Conservation (phyloP, 2,329 filamentous ascomycete genomes). For the Penicillium sp. region DNA sequence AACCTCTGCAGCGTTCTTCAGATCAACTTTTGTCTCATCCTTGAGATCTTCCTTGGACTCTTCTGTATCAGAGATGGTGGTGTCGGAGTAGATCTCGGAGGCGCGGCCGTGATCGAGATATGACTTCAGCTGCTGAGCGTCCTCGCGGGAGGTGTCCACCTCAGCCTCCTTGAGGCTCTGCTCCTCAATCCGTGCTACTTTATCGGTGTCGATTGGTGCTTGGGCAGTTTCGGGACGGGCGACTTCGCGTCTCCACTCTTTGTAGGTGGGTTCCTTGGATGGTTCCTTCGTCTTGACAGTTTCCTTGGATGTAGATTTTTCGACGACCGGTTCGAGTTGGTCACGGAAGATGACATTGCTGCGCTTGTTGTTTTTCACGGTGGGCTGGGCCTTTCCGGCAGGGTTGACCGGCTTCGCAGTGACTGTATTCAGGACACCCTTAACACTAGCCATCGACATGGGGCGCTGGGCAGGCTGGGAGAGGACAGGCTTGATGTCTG, state of each 20-base stretch:
- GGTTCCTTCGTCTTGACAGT: constrained; percentile 5
- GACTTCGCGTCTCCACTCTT: neutral
- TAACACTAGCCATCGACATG: constrained; percentile 39
- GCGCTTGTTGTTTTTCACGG: constrained; percentile 46
- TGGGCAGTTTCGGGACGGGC: neutral
- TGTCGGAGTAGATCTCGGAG: constrained; percentile 12
- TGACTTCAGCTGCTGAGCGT: neutral
- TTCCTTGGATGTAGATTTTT: constrained; percentile 33
- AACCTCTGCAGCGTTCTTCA: constrained; percentile 3
- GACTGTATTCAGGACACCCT: constrained; percentile 36
- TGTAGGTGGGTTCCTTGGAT: neutral
- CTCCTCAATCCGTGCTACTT: neutral
- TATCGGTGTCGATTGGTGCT: neutral
- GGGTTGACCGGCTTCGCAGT: constrained; percentile 32
- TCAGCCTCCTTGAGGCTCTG: neutral
- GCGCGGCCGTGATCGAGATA: neutral
- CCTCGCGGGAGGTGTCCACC: neutral
- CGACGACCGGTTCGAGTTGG: constrained; percentile 33
- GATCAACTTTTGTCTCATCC: neutral
- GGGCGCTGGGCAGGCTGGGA: constrained; percentile 61
- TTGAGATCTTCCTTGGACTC: constrained; percentile 7
- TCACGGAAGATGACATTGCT: constrained; percentile 55
- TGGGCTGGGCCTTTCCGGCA: constrained; percentile 31
- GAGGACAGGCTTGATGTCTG: constrained; percentile 13
- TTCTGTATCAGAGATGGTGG: constrained; percentile 13